Evolutionary conservation across 2,329 filamentous ascomycete genomes (phyloP).

Genomic region (Sporothrix globosa): DNA sequence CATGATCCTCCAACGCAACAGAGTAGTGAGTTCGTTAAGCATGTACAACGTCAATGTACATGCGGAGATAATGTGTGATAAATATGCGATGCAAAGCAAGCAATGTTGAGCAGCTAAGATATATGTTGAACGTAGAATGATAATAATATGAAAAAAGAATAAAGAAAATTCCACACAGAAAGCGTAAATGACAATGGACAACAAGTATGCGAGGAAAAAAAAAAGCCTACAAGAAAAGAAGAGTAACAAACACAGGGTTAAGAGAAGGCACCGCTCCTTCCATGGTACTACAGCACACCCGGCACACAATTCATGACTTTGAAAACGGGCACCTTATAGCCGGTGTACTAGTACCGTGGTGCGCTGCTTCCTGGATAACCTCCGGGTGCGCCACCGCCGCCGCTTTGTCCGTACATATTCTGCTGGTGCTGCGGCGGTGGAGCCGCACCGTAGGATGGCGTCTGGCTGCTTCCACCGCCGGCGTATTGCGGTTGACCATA

Average conservation of each 20-base stretch:
- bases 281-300: background rate
- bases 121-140: background rate
- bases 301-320: background rate
- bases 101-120: background rate
- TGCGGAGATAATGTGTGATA: background rate
- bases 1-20: too few relatives aligned
- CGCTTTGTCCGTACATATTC: constrained; percentile 27
- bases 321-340: background rate
- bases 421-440: constrained; percentile 29
- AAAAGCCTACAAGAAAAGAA: constrained; percentile 19
- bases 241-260: background rate
- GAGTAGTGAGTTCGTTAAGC: too few relatives aligned
- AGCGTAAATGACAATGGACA: background rate
- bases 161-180: background rate
- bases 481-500: constrained; percentile 31
- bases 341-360: constrained; percentile 31
- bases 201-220: background rate
- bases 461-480: constrained; percentile 2
- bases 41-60: background rate
- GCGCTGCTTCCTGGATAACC: constrained; percentile 22
- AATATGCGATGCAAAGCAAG: background rate
- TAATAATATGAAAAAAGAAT: background rate
- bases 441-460: constrained; percentile 23
- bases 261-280: background rate
- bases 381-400: constrained; percentile 7